phyloP scores from a whole-genome alignment of 148 eudicot species.

The Chenopodium quinoa region DNA sequence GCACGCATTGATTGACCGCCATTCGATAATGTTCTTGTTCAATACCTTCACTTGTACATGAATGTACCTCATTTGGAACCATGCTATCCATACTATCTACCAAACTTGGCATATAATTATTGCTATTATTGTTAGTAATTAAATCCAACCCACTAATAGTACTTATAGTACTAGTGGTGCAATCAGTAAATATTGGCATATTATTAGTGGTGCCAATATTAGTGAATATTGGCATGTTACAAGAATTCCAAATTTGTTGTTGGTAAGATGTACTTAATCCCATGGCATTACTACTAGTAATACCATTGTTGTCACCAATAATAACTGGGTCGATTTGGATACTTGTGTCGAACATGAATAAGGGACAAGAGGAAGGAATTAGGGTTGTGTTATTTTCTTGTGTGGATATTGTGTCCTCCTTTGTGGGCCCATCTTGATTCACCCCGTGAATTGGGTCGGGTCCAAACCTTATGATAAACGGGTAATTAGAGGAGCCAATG shows the following conservation, averaged over 20 bases:
- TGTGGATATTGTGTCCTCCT: constrained; percentile 4
- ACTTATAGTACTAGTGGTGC: constrained; percentile 12
- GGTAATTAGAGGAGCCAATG: constrained; percentile 3
- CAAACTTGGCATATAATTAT: constrained; percentile 48
- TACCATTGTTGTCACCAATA: constrained; percentile 17
- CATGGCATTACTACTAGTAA: constrained; percentile 7
- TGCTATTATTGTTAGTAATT: constrained; percentile 18
- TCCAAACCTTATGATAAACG: constrained; percentile 26
- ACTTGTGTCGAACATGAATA: constrained; percentile 63
- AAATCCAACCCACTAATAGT: constrained; percentile 18
- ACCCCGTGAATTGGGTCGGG: not conserved
- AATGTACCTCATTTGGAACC: constrained; percentile 42
- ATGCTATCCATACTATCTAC: constrained; percentile 50
- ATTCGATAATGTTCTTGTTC: constrained; percentile 28
- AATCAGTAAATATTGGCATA: constrained; percentile 6
- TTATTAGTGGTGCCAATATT: not conserved
- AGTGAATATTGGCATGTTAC: constrained; percentile 24
- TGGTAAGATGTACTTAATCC: constrained; percentile 20
- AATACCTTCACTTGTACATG: constrained; percentile 26
- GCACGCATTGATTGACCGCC: constrained; percentile 34
- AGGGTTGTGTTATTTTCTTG: constrained; percentile 28
- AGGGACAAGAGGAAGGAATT: constrained; percentile 34
- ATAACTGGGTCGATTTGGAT: constrained; percentile 12
- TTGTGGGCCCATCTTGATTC: constrained; percentile 17
- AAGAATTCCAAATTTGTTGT: constrained; percentile 30